Base-by-base conservation (phyloP, 345 rosid genomes). In the Populus alba region DNA sequence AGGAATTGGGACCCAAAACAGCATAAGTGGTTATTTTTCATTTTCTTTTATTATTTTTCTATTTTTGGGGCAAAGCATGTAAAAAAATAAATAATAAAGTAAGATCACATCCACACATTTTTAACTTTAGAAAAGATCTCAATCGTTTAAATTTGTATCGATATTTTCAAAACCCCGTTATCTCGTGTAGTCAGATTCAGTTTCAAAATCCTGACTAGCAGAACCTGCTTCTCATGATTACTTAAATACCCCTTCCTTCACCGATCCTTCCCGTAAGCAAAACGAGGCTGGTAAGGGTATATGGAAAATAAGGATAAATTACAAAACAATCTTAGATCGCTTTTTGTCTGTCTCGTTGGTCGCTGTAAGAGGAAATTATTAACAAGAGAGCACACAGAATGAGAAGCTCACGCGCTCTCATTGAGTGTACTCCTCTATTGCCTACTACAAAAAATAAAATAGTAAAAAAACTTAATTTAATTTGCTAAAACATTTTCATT, bases 151-250 rank as follows among this genome's bases (percentile, higher is more conserved):
- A 78, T 57, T 70, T 41, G 77, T 76, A 84, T 84, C 81, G 78
- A 77, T 80, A 69, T 80, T 78, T 80, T 73, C 68, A 68, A 47
- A 68, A 70, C 76, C 72, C 77, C 75, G 78, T 76, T 76, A 75
- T 81, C 85, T 86, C 68, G 68, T 53, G 82, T 79, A 81, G 88
- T 78, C 88, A 83, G 88, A 84, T 85, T 88, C 88, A 79, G 82
- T 77, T 86, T 85, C 87, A 86, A 85, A 79, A 86, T 84, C 79
- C 78, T 68, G 73, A 79, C 86, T 87, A 35, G 68, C 86, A 81
- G 90, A 74, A 51, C 67, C 71, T 77, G 87, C 77, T 77, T 38
- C 33, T 0, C 1, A 0, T 7, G 59, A 66, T 79, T 75, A 84
- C 87, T 1, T 27, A 0, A 82, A 59, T 49, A 25, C 73, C 85